Percentiles rank a stretch among this genome's conserved stretches.
Evolutionary conservation across 2,329 filamentous ascomycete genomes (phyloP).

Genomic region (Hymenoscyphus occultus): DNA sequence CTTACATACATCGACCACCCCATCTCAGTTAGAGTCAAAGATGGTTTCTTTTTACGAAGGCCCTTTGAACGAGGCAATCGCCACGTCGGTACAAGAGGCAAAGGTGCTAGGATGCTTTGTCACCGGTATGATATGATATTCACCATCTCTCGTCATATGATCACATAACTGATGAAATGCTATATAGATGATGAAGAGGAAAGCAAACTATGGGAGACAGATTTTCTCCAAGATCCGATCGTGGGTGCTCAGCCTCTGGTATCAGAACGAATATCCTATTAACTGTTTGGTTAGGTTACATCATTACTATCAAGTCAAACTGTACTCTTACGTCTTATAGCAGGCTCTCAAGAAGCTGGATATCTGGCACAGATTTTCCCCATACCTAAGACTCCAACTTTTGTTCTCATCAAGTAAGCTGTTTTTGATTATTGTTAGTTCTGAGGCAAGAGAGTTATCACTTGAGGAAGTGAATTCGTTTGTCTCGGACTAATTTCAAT

Average conservation of each 20-base stretch:
- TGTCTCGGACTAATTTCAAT: neutral
- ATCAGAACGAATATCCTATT: neutral
- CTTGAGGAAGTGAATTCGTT: neutral
- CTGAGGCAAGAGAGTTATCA: neutral
- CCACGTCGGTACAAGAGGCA: slow-evolving; percentile 66
- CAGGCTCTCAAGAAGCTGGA: slow-evolving; percentile 75
- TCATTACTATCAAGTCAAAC: slow-evolving; percentile 58
- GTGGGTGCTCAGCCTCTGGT: slow-evolving; percentile 40
- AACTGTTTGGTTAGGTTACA: slow-evolving; percentile 45
- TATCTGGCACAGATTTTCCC: slow-evolving; percentile 82
- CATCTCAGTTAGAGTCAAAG: neutral
- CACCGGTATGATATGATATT: slow-evolving; percentile 58
- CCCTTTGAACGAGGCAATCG: slow-evolving; percentile 74
- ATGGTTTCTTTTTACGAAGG: neutral
- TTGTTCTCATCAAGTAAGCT: slow-evolving; percentile 72
- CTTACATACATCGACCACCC: neutral
- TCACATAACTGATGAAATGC: slow-evolving; percentile 3
- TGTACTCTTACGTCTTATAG: slow-evolving; percentile 66
- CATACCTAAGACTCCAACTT: slow-evolving; percentile 70
- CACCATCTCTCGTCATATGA: neutral
- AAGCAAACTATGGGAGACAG: slow-evolving; percentile 69
- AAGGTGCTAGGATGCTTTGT: slow-evolving; percentile 87
- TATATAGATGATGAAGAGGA: slow-evolving; percentile 63
- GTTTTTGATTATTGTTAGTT: neutral
- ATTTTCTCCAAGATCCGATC: slow-evolving; percentile 58